Percentiles rank a stretch among this genome's conserved stretches.
These are phyloP conservation scores for Cyberlindnera americana DNA, from an alignment of 805 yeast species.

Conservation along the genomic window DNA sequence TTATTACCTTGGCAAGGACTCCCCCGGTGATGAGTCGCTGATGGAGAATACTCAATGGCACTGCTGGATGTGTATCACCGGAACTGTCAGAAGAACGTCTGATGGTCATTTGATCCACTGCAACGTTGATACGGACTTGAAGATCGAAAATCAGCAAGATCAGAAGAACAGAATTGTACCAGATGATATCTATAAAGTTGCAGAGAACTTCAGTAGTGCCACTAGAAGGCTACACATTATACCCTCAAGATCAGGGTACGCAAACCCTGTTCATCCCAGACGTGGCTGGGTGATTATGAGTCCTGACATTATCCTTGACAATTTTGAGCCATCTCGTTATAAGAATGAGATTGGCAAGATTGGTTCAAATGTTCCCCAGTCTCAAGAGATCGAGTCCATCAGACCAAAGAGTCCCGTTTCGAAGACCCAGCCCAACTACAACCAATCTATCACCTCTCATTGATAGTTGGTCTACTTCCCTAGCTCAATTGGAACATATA, in stretches of 20 bases:
- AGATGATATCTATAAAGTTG: conserved; percentile 68
- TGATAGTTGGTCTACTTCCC: no score
- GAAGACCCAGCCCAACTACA: no score
- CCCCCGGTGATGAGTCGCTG: conserved; percentile 42
- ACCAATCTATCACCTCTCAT: neutral
- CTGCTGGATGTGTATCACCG: conserved; percentile 97
- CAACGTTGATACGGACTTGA: conserved; percentile 85
- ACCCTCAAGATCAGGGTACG: conserved; percentile 66
- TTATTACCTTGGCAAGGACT: conserved; percentile 56
- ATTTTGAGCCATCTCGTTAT: conserved; percentile 52
- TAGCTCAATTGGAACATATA: no score
- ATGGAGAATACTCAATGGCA: conserved; percentile 86
- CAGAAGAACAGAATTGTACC: conserved; percentile 56
- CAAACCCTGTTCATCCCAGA: conserved; percentile 61
- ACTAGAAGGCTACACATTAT: conserved; percentile 81
- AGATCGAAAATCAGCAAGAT: conserved; percentile 49
- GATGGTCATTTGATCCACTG: conserved; percentile 87
- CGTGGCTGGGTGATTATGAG: conserved; percentile 90
- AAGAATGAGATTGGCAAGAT: conserved; percentile 38
- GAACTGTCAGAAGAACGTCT: conserved; percentile 82
- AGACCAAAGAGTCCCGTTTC: conserved; percentile 94
- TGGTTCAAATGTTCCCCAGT: conserved; percentile 61
- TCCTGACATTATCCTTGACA: conserved; percentile 77
- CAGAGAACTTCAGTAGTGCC: conserved; percentile 85
- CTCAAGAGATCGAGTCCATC: conserved; percentile 69